Conservation (phyloP, 139 green algal species). For the Microglena sp. region DNA sequence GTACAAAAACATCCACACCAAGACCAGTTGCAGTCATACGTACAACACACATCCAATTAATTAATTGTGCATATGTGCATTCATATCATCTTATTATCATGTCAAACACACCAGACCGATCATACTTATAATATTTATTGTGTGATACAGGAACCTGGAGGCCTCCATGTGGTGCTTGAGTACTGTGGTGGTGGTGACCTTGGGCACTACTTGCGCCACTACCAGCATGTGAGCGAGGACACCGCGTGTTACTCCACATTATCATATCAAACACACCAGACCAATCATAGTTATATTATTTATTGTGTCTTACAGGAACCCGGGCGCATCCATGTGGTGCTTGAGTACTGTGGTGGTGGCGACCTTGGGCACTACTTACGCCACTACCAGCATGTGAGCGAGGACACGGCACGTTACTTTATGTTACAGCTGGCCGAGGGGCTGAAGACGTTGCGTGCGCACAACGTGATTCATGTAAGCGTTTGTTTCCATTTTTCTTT, state of each 20-base stretch:
- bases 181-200: conserved; percentile 90
- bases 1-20: too few species aligned
- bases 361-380: conserved; percentile 77
- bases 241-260: conserved; percentile 61
- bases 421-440: conserved; percentile 79
- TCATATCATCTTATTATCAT: too few species aligned
- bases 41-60: too few species aligned
- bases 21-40: too few species aligned
- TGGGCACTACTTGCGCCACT: conserved; percentile 54
- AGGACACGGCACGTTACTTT: conserved; percentile 60
- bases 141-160: conserved; percentile 29
- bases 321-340: conserved; percentile 70
- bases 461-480: conserved; percentile 83
- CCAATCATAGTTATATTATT: too few species aligned
- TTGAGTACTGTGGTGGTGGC: conserved; percentile 89
- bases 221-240: conserved; percentile 45
- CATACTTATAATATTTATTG: too few species aligned
- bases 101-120: too few species aligned
- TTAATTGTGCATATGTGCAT: too few species aligned
- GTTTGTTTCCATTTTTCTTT: not conserved
- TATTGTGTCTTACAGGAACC: too few species aligned
- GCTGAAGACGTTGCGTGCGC: conserved; percentile 66
- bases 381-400: conserved; percentile 38
- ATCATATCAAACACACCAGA: too few species aligned
- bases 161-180: conserved; percentile 86